phyloP scores from a whole-genome alignment of 306 rosid genomes.

The Cicer judaicum region DNA sequence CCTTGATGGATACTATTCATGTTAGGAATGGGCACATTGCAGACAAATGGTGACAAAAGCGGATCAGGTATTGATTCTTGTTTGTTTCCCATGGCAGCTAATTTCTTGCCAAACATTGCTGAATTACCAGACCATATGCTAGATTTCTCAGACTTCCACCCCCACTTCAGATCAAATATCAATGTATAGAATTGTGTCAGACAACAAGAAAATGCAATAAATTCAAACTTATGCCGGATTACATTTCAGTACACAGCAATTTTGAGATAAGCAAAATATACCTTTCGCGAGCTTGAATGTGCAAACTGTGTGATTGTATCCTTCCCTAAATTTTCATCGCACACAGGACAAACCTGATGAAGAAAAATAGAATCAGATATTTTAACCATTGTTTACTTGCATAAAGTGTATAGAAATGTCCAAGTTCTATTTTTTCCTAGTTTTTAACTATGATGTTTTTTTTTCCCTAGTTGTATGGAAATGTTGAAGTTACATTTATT shows the following conservation, averaged over 20 bases:
- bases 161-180: slow-evolving; percentile 58
- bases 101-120: slow-evolving; percentile 61
- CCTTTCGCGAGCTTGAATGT: slow-evolving; percentile 78
- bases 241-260: slow-evolving; percentile 20
- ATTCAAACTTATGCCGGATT: slow-evolving; percentile 6
- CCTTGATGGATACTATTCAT: slow-evolving; percentile 40
- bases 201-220: slow-evolving; percentile 34
- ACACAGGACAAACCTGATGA: slow-evolving; percentile 88
- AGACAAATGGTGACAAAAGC: slow-evolving; percentile 74
- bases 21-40: slow-evolving; percentile 51
- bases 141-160: slow-evolving; percentile 66
- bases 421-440: too few species aligned
- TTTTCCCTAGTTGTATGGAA: too few species aligned
- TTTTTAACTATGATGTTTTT: too few species aligned
- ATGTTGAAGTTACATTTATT: too few species aligned
- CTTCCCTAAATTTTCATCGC: slow-evolving; percentile 80
- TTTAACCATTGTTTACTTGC: slow-evolving; percentile 34
- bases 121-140: slow-evolving; percentile 61
- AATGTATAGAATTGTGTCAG: slow-evolving; percentile 28
- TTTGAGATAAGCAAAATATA: slow-evolving; percentile 43
- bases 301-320: slow-evolving; percentile 73
- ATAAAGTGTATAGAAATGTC: background rate
- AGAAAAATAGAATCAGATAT: slow-evolving; percentile 42
- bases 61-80: slow-evolving; percentile 72
- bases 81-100: slow-evolving; percentile 53